Base-by-base conservation (phyloP, 495 filamentous ascomycete genomes). In the Neurospora intermedia region DNA sequence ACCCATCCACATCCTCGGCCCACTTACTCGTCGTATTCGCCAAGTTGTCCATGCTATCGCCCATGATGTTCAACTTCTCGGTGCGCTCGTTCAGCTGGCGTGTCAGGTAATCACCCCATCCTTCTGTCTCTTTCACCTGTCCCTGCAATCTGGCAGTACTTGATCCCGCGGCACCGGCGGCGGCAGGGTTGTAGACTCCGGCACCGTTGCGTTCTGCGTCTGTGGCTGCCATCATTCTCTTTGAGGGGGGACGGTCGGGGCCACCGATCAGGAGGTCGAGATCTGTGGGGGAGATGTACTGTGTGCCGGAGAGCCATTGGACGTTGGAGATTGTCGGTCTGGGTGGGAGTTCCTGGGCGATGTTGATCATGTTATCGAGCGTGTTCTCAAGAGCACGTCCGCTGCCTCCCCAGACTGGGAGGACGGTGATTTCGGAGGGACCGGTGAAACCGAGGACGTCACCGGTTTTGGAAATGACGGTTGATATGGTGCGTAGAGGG, bases 261-360 rank as follows among this genome's bases (percentile, higher is more conserved):
- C 96, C 96, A 42, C 96, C 94, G 74, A 99, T 96, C 43, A 98
- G 81, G 9, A 96, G 80, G 75, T 98, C 96, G 83, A 99, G 89
- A 79, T 99, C 96, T n/a, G 90, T 84, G 16, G 93, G 91, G 20
- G 92, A 92, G 43, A 99, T 85, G 74, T 97, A 92, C 81, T 97
- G 95, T 15, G 96, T 98, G 2, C 96, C 96, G 0, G 94, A 90
- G 46, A 99, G 93, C 96, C 96, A 99, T 80, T 97, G 93, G 27
- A 99, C 78, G 75, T 96, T 97, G 10, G 92, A 94, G 69, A 99
- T 99, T 1, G 94, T 97, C n/a, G 96, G 96, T 41, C 96, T 88
- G 16, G 92, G 86, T 4, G 95, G 96, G 18, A 91, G 85, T 16
- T 86, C 76, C 16, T 90, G 87, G 73, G 90, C 84, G 6, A 91